Conservation (phyloP, 257 asterid genomes). For the Lycium barbarum region DNA sequence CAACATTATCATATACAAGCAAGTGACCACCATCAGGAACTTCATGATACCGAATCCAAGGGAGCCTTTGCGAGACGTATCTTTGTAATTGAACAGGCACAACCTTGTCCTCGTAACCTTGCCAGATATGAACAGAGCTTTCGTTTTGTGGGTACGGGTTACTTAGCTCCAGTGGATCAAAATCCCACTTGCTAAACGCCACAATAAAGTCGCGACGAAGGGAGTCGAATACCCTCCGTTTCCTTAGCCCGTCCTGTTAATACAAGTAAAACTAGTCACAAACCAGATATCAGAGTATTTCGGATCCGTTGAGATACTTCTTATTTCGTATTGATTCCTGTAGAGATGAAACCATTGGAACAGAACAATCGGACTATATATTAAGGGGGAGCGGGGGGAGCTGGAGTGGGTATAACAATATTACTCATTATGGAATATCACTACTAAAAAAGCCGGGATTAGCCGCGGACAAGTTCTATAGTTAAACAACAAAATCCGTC, state of each 20-base stretch:
- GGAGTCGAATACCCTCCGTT: constrained; percentile 64
- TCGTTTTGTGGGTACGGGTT: constrained; percentile 53
- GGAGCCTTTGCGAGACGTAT: constrained; percentile 60
- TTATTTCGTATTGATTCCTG: background rate
- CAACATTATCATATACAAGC: constrained; percentile 78
- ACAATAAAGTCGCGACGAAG: constrained; percentile 75
- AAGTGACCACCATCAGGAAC: constrained; percentile 89
- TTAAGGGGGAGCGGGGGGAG: constrained; percentile 58
- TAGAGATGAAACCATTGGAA: background rate
- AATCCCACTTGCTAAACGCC: constrained; percentile 90
- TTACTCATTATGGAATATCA: constrained; percentile 52
- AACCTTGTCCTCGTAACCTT: constrained; percentile 57
- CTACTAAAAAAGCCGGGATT: too few relatives aligned
- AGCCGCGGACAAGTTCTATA: too few relatives aligned
- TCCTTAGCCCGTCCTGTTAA: constrained; percentile 64
- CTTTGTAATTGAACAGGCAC: constrained; percentile 69
- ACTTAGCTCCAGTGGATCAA: constrained; percentile 73
- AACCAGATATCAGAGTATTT: background rate
- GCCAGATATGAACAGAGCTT: constrained; percentile 56
- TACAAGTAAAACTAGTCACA: background rate
- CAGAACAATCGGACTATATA: background rate
- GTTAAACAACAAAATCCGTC: too few relatives aligned
- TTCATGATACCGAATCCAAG: constrained; percentile 93
- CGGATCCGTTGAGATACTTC: background rate
- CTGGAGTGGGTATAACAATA: constrained; percentile 58